Evolutionary conservation across 805 yeast genomes (phyloP), one percentile per base, ranked within the genome.

Genomic region (Yamadazyma akitaensis): DNA sequence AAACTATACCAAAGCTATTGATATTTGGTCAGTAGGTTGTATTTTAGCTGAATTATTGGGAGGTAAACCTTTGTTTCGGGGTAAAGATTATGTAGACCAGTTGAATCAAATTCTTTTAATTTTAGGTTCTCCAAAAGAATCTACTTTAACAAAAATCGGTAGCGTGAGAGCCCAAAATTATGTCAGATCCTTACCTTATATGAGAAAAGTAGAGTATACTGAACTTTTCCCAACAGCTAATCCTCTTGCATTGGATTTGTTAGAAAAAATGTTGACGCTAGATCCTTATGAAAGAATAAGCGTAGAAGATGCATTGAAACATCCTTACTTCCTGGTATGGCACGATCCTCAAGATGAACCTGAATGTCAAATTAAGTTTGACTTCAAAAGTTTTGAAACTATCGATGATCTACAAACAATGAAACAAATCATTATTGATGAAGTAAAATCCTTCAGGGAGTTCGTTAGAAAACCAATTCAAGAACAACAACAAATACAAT

Each of bases 21-120:
- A 94, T 65, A 79, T 94, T 47, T 94, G 99, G 99, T 89, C 97
- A 0, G 96, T 94, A 17, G 99, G 99, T 2, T 94, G 99, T 69
- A 91, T 94, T 48, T 70, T 94, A 45, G 99, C 98, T 1, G 99
- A 94, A 63, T 76, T 94, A 51, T 69, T 94, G 16, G 96, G 96
- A 2, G 91, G 97, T 0, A 80, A 81, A 57, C 97, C 99, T 1
- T 76, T 94, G 18, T 94, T 94, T 70, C 85, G 92, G 55, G 99
- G 99, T 4, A 87, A 86, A 62, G 98, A 94, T 69, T 94, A 92
- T 62, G 96, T 92, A 26, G 96, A 94, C 63, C 99, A 94, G 65
- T 73, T 94, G 61, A 87, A 88, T 60, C 90, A 89, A 68, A 92
- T 92, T 43, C 70, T 94, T 46, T 80, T 85, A 59, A 82, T 88